Evolutionary conservation across 2,329 filamentous ascomycete species (phyloP).

Genomic region (Mollisiaceae sp.): DNA sequence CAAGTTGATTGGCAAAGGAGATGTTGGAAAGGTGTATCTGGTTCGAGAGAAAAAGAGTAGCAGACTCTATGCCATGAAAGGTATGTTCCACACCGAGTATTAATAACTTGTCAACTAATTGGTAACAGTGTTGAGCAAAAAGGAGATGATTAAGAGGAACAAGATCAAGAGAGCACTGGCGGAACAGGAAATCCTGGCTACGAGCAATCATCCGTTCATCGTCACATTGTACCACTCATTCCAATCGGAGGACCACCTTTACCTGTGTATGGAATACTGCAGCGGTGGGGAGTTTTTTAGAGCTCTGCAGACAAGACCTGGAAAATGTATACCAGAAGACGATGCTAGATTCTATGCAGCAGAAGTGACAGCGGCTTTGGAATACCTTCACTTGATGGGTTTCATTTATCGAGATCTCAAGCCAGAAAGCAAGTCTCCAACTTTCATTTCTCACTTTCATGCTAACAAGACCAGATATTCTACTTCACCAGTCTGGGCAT

Average conservation of each 20-base stretch:
- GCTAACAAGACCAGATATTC: slow-evolving; percentile 73
- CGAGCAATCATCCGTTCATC: slow-evolving; percentile 98
- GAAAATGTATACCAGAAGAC: slow-evolving; percentile 96
- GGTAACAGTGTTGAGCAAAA: slow-evolving; percentile 88
- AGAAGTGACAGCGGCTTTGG: slow-evolving; percentile 93
- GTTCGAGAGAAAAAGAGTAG: slow-evolving; percentile 98
- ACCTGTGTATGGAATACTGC: slow-evolving; percentile 99
- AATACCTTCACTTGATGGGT: slow-evolving; percentile 98
- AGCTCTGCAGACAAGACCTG: slow-evolving; percentile 92
- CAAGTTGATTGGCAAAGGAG: slow-evolving; percentile 97
- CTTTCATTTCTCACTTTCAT: slow-evolving; percentile 25
- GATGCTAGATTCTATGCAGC: slow-evolving; percentile 97
- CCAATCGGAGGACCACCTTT: slow-evolving; percentile 97
- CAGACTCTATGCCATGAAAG: slow-evolving; percentile 97
- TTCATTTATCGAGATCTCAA: slow-evolving; percentile 99
- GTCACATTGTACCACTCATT: slow-evolving; percentile 99
- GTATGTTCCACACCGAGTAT: slow-evolving; percentile 54
- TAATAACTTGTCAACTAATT: slow-evolving; percentile 28
- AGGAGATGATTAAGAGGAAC: slow-evolving; percentile 99
- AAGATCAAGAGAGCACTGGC: slow-evolving; percentile 99
- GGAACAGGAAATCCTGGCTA: slow-evolving; percentile 96
- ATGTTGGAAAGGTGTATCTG: slow-evolving; percentile 97
- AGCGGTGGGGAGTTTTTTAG: slow-evolving; percentile 98
- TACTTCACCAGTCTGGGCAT: slow-evolving; percentile 98
- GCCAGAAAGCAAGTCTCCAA: slow-evolving; percentile 79